phyloP scores from a whole-genome alignment of 2,329 filamentous ascomycete genomes.

The Juglanconis oblonga region DNA sequence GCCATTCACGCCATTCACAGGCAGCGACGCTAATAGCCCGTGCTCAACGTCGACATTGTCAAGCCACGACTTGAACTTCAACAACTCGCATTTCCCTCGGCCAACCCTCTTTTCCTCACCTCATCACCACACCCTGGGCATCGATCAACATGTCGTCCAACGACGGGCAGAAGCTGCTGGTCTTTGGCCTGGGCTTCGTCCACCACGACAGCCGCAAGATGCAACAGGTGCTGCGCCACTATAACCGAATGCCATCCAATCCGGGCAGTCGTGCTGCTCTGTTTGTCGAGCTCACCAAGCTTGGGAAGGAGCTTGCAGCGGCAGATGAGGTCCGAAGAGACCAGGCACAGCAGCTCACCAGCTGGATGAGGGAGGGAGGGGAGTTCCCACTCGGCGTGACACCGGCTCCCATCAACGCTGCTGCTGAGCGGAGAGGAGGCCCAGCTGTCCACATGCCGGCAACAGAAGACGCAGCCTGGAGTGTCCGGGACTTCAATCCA shows the following conservation, averaged over 20 bases:
- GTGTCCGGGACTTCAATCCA: not conserved
- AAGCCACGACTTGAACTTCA: no score
- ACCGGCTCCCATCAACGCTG: not conserved
- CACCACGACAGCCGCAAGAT: conserved; percentile 17
- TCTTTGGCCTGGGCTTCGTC: conserved; percentile 15
- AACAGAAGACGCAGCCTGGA: no score
- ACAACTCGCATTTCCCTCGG: no score
- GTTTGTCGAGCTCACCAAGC: conserved; percentile 15
- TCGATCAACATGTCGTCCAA: conserved; percentile 7
- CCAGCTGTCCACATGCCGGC: not conserved
- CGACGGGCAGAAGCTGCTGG: conserved; percentile 16
- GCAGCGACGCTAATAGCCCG: no score
- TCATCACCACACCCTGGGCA: no score
- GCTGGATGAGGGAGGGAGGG: conserved; percentile 15
- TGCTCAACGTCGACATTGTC: no score
- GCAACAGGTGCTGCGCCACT: conserved; percentile 17
- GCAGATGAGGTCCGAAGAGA: not conserved
- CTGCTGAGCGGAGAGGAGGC: not conserved
- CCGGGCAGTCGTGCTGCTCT: conserved; percentile 9
- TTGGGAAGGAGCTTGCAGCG: conserved; percentile 6
- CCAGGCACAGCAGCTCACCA: conserved; percentile 4
- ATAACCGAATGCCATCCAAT: conserved; percentile 4
- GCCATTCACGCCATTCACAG: no score
- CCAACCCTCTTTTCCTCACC: no score
- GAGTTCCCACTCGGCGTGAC: not conserved